Evolutionary conservation across 139 green algal species (phyloP).

Genomic region (Volvox africanus): DNA sequence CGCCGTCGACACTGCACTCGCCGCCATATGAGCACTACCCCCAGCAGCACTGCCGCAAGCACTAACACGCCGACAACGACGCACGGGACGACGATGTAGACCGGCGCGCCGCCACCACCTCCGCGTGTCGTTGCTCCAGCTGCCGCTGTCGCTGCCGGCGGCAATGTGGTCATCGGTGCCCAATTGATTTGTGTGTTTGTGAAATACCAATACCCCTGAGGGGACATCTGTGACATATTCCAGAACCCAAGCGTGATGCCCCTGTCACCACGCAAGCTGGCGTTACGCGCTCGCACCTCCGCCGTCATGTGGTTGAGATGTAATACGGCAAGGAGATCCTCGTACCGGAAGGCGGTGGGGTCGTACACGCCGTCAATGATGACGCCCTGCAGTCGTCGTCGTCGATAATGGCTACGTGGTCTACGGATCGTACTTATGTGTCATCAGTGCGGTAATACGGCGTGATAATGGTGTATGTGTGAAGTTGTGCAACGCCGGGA

Average conservation of each 20-base stretch:
- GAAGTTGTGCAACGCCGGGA: no score
- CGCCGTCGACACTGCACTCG: neutral
- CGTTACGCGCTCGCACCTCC: neutral
- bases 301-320: neutral
- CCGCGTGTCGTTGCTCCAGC: neutral
- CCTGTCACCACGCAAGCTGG: neutral
- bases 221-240: neutral
- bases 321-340: neutral
- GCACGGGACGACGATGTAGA: neutral
- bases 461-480: no score
- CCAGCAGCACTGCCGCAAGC: neutral
- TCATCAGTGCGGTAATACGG: no score
- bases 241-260: constrained; percentile 4
- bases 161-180: neutral
- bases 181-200: neutral
- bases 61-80: neutral
- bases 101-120: neutral
- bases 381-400: neutral
- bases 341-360: neutral
- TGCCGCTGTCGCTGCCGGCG: neutral
- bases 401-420: no score
- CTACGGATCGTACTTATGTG: no score
- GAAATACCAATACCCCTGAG: neutral
- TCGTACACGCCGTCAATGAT: neutral
- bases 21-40: neutral